Percentiles rank a stretch among this genome's conserved stretches.
phyloP scores from a whole-genome alignment of 805 yeast species.

The Cyberlindnera mrakii region DNA sequence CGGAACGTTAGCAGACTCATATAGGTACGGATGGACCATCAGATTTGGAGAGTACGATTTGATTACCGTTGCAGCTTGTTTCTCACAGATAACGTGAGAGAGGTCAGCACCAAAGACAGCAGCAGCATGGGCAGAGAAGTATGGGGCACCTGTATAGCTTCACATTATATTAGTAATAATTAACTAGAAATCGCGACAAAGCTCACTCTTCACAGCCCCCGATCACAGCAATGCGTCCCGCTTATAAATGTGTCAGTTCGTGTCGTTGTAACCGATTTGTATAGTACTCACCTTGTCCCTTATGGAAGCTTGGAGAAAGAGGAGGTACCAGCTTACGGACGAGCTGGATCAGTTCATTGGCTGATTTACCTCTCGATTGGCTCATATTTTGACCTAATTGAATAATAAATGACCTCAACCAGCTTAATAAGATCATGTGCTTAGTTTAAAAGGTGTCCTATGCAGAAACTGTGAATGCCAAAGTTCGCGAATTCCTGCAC shows the following conservation, averaged over 20 bases:
- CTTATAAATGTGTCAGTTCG: conserved; percentile 18
- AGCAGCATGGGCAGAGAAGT: conserved; percentile 79
- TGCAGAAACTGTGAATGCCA: too few species aligned
- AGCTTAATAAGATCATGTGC: too few species aligned
- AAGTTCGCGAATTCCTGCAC: too few species aligned
- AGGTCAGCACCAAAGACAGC: conserved; percentile 84
- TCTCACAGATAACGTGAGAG: conserved; percentile 85
- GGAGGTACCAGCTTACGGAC: conserved; percentile 70
- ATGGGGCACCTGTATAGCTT: conserved; percentile 92
- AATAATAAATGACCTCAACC: too few species aligned
- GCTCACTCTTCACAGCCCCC: conserved; percentile 86
- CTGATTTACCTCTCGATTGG: conserved; percentile 8
- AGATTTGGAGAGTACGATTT: conserved; percentile 86
- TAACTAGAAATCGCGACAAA: not conserved
- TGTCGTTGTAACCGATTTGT: not conserved
- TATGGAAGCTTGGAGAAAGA: conserved; percentile 60
- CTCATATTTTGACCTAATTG: conserved; percentile 4
- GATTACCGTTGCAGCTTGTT: conserved; percentile 69
- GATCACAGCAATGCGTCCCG: conserved; percentile 77
- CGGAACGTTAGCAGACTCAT: conserved; percentile 32
- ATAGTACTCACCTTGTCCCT: conserved; percentile 61
- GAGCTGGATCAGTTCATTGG: conserved; percentile 39
- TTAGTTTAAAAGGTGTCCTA: too few species aligned
- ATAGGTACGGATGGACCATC: conserved; percentile 92
- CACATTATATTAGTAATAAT: conserved; percentile 3